A percentile compares a stretch with the other conserved stretches of the same genome.
phyloP scores from a whole-genome alignment of 1,284 basidiomycete genomes.

The Kwoniella shivajii region DNA sequence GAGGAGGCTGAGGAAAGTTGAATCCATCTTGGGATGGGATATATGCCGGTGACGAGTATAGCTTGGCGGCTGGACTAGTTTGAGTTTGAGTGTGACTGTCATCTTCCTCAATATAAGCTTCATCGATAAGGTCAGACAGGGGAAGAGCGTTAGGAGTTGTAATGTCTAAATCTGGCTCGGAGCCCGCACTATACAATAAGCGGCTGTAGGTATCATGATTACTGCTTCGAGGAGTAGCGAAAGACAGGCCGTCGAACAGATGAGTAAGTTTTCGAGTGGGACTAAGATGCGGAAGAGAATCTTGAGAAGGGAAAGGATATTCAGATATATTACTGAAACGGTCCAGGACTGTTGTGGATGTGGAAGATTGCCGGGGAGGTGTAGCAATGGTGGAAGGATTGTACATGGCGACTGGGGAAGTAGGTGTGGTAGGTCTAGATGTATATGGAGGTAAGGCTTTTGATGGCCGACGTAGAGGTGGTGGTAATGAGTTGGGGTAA shows the following conservation, averaged over 20 bases:
- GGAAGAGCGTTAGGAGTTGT: constrained; percentile 9
- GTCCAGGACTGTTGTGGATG: not conserved
- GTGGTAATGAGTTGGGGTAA: constrained; percentile 22
- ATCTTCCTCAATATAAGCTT: constrained; percentile 13
- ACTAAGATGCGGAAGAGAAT: not conserved
- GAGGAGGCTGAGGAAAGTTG: not conserved
- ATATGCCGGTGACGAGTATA: not conserved
- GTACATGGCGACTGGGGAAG: not conserved
- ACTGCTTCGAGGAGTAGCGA: constrained; percentile 9
- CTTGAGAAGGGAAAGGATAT: constrained; percentile 14
- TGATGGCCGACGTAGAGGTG: constrained; percentile 11
- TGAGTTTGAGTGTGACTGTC: not conserved
- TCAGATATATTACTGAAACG: constrained; percentile 7
- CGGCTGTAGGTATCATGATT: constrained; percentile 3
- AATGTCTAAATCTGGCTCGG: constrained; percentile 13
- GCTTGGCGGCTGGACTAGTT: not conserved
- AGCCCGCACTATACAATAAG: constrained; percentile 14
- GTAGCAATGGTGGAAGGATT: constrained; percentile 7
- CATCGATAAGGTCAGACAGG: constrained; percentile 13
- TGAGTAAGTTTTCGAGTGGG: constrained; percentile 13
- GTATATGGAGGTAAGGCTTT: constrained; percentile 9
- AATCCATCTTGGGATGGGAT: not conserved
- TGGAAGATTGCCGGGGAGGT: constrained; percentile 1
- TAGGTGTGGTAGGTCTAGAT: constrained; percentile 61
- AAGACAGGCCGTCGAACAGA: constrained; percentile 13